Evolutionary conservation across 495 filamentous ascomycete species (phyloP).

Genomic region (Aspergillus incahuasiensis): DNA sequence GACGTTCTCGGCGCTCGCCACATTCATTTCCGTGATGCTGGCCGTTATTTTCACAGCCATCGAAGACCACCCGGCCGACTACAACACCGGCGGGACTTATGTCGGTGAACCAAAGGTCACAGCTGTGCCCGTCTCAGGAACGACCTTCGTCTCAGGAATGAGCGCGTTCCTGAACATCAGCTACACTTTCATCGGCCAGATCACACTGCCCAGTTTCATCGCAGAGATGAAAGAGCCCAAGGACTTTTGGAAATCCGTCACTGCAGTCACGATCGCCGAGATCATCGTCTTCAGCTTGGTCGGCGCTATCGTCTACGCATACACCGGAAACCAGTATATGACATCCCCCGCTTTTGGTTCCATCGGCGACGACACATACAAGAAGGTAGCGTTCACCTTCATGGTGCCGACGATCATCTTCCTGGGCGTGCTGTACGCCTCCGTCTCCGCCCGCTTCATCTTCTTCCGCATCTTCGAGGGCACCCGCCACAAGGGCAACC

Average conservation of each 20-base stretch:
- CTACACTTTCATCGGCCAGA: conserved; percentile 92
- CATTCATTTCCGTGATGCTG: conserved; percentile 77
- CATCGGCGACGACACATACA: conserved; percentile 61
- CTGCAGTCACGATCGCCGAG: conserved; percentile 80
- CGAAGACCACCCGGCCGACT: conserved; percentile 62
- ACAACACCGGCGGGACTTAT: conserved; percentile 36
- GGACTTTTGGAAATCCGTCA: conserved; percentile 87
- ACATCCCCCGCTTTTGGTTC: conserved; percentile 78
- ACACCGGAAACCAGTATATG: conserved; percentile 81
- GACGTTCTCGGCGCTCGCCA: conserved; percentile 72
- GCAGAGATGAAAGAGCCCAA: conserved; percentile 84
- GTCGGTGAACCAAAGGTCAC: conserved; percentile 57
- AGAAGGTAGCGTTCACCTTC: conserved; percentile 83
- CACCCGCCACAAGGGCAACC: conserved; percentile 67
- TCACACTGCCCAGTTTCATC: conserved; percentile 86
- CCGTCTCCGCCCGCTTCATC: conserved; percentile 79
- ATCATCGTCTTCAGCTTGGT: conserved; percentile 75
- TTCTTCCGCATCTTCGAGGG: conserved; percentile 81
- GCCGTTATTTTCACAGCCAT: conserved; percentile 74
- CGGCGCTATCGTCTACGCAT: conserved; percentile 71
- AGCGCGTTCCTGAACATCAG: conserved; percentile 85
- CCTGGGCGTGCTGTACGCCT: conserved; percentile 81
- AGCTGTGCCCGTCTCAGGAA: conserved; percentile 61
- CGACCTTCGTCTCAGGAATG: conserved; percentile 72
- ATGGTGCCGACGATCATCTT: conserved; percentile 93